phyloP scores from a whole-genome alignment of 768 basidiomycete species.

The Macrolepiota dolichaula region DNA sequence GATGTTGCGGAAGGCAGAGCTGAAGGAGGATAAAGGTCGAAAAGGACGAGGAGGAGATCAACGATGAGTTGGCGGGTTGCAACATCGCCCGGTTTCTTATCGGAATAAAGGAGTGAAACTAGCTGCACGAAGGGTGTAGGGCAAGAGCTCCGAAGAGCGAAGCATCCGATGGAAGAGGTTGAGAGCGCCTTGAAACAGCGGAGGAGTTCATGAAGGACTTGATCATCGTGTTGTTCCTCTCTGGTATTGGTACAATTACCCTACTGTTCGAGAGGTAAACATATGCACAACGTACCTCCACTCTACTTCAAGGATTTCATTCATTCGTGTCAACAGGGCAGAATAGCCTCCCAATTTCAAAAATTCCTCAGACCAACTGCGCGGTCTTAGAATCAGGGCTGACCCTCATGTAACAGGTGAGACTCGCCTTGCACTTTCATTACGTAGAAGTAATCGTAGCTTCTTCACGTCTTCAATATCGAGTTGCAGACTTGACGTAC shows the following conservation, averaged over 20 bases:
- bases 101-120: slow-evolving; percentile 83
- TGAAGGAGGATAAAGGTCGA: slow-evolving; percentile 81
- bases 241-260: slow-evolving; percentile 36
- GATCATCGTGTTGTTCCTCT: slow-evolving; percentile 97
- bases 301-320: slow-evolving; percentile 91
- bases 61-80: slow-evolving; percentile 86
- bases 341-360: slow-evolving; percentile 81
- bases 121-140: slow-evolving; percentile 88
- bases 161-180: slow-evolving; percentile 85
- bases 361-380: slow-evolving; percentile 89
- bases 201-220: slow-evolving; percentile 86
- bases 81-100: slow-evolving; percentile 97
- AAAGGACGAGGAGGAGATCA: slow-evolving; percentile 82
- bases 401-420: background rate
- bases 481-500: slow-evolving; percentile 68
- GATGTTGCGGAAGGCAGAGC: slow-evolving; percentile 51
- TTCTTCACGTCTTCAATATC: slow-evolving; percentile 90
- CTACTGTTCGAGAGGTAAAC: background rate
- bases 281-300: slow-evolving; percentile 74
- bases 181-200: slow-evolving; percentile 93
- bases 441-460: slow-evolving; percentile 78
- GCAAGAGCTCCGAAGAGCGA: slow-evolving; percentile 84
- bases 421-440: slow-evolving; percentile 82
- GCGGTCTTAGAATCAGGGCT: background rate
- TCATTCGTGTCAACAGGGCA: slow-evolving; percentile 75